A percentile compares a stretch with the other conserved stretches of the same genome.
These are phyloP conservation scores for Penicillium sp. DNA, from an alignment of 2,329 filamentous ascomycete species.

Conservation along the genomic window DNA sequence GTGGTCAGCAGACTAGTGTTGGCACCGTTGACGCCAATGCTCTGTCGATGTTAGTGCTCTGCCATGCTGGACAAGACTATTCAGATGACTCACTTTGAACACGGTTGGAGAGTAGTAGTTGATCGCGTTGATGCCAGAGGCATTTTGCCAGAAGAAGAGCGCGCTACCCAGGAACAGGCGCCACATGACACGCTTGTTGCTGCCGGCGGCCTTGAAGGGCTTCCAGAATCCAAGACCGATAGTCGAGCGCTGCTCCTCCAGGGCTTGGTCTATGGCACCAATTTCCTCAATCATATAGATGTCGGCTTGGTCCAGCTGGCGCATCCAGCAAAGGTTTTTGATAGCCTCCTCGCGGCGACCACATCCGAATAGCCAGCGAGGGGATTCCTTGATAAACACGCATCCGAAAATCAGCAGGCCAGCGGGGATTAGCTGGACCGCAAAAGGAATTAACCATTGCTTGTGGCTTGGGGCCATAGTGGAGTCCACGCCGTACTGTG, in stretches of 20 bases:
- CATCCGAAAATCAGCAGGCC: conserved; percentile 48
- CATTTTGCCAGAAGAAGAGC: conserved; percentile 77
- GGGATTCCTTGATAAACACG: conserved; percentile 59
- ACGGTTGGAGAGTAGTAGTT: conserved; percentile 71
- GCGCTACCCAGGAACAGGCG: conserved; percentile 69
- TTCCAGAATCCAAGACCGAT: conserved; percentile 72
- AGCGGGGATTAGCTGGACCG: conserved; percentile 31
- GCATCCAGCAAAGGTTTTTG: conserved; percentile 47
- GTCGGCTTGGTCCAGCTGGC: conserved; percentile 37
- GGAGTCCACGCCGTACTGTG: conserved; percentile 49
- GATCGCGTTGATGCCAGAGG: conserved; percentile 70
- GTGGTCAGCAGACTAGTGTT: conserved; percentile 62
- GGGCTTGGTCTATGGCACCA: conserved; percentile 62
- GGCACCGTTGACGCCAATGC: conserved; percentile 58
- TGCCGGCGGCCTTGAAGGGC: conserved; percentile 57
- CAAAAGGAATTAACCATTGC: conserved; percentile 35
- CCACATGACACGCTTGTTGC: conserved; percentile 58
- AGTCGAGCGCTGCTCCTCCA: conserved; percentile 59
- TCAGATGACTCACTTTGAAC: conserved; percentile 46
- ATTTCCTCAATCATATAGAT: conserved; percentile 71
- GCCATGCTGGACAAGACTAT: background rate
- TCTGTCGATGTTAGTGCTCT: conserved; percentile 20
- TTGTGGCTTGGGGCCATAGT: conserved; percentile 26
- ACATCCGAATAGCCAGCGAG: conserved; percentile 64
- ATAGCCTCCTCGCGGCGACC: conserved; percentile 64